A percentile compares a stretch with the other conserved stretches of the same genome.
phyloP scores from a whole-genome alignment of 371 early-diverging fungal genomes.

The Mycotypha africana region DNA sequence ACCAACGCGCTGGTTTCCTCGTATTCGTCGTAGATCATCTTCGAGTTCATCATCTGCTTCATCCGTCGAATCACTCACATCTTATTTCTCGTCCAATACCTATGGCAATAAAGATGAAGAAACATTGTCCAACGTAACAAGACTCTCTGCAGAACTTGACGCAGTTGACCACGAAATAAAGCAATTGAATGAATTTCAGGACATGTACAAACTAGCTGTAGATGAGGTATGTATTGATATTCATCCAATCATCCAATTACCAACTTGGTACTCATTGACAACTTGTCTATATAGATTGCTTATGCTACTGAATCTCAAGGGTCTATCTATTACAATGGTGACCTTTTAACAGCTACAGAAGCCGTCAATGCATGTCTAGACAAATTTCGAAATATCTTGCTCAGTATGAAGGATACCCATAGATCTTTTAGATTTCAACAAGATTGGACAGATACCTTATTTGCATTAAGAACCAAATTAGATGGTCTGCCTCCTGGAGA shows the following conservation, averaged over 20 bases:
- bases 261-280: background rate
- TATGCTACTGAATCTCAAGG: constrained; percentile 24
- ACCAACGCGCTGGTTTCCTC: constrained; percentile 22
- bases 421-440: constrained; percentile 15
- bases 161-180: constrained; percentile 6
- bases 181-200: constrained; percentile 10
- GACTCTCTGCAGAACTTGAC: background rate
- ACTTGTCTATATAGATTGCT: constrained; percentile 1
- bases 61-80: background rate
- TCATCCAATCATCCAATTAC: no score
- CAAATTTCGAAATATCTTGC: constrained; percentile 8
- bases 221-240: constrained; percentile 18
- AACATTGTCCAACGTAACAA: background rate
- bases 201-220: constrained; percentile 7
- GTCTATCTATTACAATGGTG: constrained; percentile 24
- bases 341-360: constrained; percentile 8
- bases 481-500: constrained; percentile 14
- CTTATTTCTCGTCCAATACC: background rate
- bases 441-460: constrained; percentile 19
- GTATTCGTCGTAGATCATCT: constrained; percentile 18
- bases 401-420: constrained; percentile 9
- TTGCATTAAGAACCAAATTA: constrained; percentile 16
- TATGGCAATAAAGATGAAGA: background rate
- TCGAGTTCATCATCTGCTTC: constrained; percentile 6
- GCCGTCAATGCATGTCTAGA: constrained; percentile 17